Base-by-base conservation (phyloP, 2,329 filamentous ascomycete genomes). In the Aspergillus sclerotialis region DNA sequence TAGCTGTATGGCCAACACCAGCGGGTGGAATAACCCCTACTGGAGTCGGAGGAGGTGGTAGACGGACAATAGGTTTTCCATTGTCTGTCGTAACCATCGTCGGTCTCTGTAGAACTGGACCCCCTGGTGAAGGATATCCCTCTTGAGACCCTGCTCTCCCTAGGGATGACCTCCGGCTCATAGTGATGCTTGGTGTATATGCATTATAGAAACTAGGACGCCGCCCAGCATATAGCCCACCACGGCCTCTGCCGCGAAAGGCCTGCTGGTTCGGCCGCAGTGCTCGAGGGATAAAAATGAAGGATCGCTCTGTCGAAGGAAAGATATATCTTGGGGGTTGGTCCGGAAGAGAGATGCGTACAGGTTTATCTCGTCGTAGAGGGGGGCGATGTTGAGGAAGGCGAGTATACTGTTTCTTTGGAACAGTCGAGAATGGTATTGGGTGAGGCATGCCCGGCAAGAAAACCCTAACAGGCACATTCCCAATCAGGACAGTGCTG, bases 261-360 rank as follows among this genome's bases (percentile, higher is more conserved):
- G 80, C 77, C 66, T 94, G 86, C 58, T 94, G 88, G 57, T 94
- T 95, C 10, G 92, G 92, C 47, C 92, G 79, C 67, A 95, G 75
- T 8, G 90, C 90, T 46, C 92, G 77, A 9, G 92, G 92, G 40
- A 98, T 98, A 64, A 98, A 98, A 51, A 95, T 94, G 61, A 98
- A 98, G 0, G 92, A 96, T 45, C 92, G 75, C 51, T 95, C 89
- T 30, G 77, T 72, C 2, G 88, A 84, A 5, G 92, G 92, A 63
- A 92, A 94, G 40, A 95, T 89, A 61, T 95, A 95, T 43, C 84
- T 79, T 23, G 87, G 84, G 9, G 78, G 70, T 43, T 84, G 75
- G 17, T 83, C 74, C 2, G 92, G 90, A 27, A 98, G 71, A 7
- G 88, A 95, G 47, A 98, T 86, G 32, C 92, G 82, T 26, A 96